phyloP scores from a whole-genome alignment of 2,329 filamentous ascomycete genomes.

The Arthrinium phaeospermum region DNA sequence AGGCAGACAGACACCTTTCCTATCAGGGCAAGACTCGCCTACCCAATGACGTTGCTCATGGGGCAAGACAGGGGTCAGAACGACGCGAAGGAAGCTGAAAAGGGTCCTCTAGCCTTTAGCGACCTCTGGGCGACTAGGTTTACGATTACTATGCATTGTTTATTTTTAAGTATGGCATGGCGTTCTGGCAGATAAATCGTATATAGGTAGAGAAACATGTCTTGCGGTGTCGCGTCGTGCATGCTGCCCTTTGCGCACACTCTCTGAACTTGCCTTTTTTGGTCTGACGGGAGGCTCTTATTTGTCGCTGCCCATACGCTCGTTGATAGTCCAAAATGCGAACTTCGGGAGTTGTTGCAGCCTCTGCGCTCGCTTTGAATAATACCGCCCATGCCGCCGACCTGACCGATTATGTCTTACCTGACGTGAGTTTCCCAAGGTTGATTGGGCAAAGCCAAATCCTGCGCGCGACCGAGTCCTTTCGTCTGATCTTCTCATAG shows the following conservation, averaged over 20 bases:
- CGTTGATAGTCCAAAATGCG: not conserved
- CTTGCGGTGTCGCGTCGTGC: not conserved
- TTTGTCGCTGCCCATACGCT: not conserved
- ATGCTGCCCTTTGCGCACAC: not conserved
- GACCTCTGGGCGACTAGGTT: conserved; percentile 3
- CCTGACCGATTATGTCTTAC: conserved; percentile 31
- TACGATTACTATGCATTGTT: not conserved
- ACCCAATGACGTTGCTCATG: not conserved
- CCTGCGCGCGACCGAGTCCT: not conserved
- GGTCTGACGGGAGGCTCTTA: not conserved
- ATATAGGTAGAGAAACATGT: not conserved
- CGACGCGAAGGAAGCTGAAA: conserved; percentile 4
- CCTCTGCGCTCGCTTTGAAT: not conserved
- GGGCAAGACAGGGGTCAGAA: not conserved
- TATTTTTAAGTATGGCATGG: not conserved
- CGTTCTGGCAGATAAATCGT: not conserved
- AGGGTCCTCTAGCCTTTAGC: not conserved
- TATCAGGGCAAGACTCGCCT: not conserved
- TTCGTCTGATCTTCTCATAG: conserved; percentile 35
- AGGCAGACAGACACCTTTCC: not conserved
- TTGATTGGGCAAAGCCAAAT: not conserved
- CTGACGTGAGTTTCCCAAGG: conserved; percentile 30
- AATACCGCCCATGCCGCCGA: conserved; percentile 21
- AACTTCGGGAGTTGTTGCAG: not conserved
- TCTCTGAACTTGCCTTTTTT: not conserved